Evolutionary conservation across 2,329 filamentous ascomycete species (phyloP), one percentile per base, ranked within the genome.

Genomic region (Apiospora arundinis): DNA sequence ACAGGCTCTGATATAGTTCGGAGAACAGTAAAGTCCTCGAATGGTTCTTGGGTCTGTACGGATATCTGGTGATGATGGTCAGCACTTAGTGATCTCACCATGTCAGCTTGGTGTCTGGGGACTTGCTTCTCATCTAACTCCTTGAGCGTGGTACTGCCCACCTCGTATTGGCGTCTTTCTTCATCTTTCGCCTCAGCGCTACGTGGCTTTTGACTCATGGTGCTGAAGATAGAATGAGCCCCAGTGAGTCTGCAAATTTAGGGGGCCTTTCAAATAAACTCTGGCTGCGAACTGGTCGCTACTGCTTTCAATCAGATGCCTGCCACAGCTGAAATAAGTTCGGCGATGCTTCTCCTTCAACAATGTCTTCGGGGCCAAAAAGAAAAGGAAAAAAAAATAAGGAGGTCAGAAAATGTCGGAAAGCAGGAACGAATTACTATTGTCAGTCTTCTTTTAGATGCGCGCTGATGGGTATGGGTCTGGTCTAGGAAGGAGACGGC

Each of bases 1-100:
- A 98, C 0, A 99, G 87, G 32, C 88, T 87, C 21, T 87, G 84
- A 80, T 92, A 94, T 0, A 99, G 86, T 4, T 93, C 91, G 72
- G 94, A 92, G 79, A 99, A 99, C 6, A 90, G 90, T 12, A 97
- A 84, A 0, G 95, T 98, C 73, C 90, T 90, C 49, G 90, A 90
- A 76, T 92, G 89, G 75, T 98, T 99, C 73, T 85, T 89, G 4
- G 96, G 96, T 3, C 95, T 90, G 77, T 94, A 91, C 2, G 95
- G 94, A 79, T 93, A 97, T 78, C 92, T 94, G 72, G n/a, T 1
- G n/a, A 18, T 37, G n/a, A 65, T 3, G n/a, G 21, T 69, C 70
- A 49, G 68, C 71, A 5, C 73, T 70, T 2, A 69, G 16, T n/a
- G 18, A 40, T 37, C 44, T 52, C 21, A n/a, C 28, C 73, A 68